Evolutionary conservation across 2,329 filamentous ascomycete genomes (phyloP).

Genomic region (Aspergillus hiratsukae): DNA sequence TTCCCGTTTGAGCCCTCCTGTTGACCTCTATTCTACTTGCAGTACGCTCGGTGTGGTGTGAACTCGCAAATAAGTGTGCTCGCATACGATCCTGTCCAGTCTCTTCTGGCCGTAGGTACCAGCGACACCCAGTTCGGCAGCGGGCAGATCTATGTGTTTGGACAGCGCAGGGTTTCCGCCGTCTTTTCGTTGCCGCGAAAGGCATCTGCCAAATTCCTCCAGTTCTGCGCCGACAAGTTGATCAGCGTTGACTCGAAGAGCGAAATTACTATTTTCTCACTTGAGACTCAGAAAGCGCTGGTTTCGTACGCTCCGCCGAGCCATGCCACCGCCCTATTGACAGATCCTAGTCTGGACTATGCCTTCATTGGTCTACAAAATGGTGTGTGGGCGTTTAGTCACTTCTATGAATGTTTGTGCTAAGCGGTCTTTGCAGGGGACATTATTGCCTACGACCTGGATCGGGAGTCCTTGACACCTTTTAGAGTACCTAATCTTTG

Average conservation of each 20-base stretch:
- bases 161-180: conserved; percentile 73
- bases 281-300: conserved; percentile 63
- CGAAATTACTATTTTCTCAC: conserved; percentile 78
- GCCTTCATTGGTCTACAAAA: conserved; percentile 77
- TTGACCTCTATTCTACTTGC: conserved; percentile 8
- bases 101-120: conserved; percentile 86
- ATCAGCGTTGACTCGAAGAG: conserved; percentile 81
- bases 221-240: conserved; percentile 82
- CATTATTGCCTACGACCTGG: conserved; percentile 86
- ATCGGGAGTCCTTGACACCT: conserved; percentile 68
- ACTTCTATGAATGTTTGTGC: background rate
- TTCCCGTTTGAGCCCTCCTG: conserved; percentile 3
- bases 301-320: conserved; percentile 72
- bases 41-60: conserved; percentile 73
- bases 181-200: conserved; percentile 66
- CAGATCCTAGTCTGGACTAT: conserved; percentile 91
- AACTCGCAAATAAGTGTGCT: conserved; percentile 72
- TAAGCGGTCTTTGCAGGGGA: conserved; percentile 53
- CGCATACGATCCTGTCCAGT: conserved; percentile 90
- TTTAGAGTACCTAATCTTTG: conserved; percentile 87
- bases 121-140: conserved; percentile 79
- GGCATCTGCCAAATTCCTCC: conserved; percentile 69
- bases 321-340: conserved; percentile 66
- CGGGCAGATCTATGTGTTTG: conserved; percentile 85
- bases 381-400: conserved; percentile 39